phyloP scores from a whole-genome alignment of 2,329 filamentous ascomycete genomes.

The Arthrobotrys conoides region DNA sequence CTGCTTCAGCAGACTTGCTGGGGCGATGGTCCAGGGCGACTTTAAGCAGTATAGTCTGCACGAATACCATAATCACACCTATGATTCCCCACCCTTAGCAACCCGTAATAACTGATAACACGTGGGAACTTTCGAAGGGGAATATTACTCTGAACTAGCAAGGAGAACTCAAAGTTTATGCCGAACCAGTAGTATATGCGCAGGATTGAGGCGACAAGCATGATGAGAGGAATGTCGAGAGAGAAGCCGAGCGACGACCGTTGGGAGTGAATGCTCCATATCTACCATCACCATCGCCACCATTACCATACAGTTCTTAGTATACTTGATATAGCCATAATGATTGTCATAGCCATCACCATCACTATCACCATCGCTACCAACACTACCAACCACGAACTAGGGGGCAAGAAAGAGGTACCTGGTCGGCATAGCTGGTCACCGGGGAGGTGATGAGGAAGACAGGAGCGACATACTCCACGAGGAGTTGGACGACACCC shows the following conservation, averaged over 20 bases:
- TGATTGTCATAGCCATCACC: too few species aligned
- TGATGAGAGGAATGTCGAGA: conserved; percentile 77
- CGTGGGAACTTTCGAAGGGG: not conserved
- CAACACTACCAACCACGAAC: not conserved
- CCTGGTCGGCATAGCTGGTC: conserved; percentile 64
- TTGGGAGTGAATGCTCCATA: conserved; percentile 72
- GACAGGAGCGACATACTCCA: conserved; percentile 63
- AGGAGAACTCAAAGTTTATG: conserved; percentile 75
- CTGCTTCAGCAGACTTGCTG: conserved; percentile 69
- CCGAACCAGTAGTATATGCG: conserved; percentile 81
- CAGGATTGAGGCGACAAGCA: conserved; percentile 78
- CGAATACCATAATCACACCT: conserved; percentile 74
- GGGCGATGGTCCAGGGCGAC: conserved; percentile 79
- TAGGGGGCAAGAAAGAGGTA: conserved; percentile 26
- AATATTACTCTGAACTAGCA: conserved; percentile 74
- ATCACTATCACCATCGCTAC: not conserved
- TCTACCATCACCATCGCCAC: conserved; percentile 49
- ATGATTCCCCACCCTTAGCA: too few species aligned
- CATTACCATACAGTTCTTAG: not conserved
- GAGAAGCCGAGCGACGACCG: conserved; percentile 79
- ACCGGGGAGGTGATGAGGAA: conserved; percentile 64
- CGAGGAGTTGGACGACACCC: conserved; percentile 61
- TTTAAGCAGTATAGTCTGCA: conserved; percentile 77
- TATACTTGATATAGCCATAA: not conserved
- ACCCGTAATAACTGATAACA: too few species aligned